Evolutionary conservation across 371 early-diverging fungal genomes (phyloP), one percentile per base, ranked within the genome.

Genomic region (Nosema muscidifuracis): DNA sequence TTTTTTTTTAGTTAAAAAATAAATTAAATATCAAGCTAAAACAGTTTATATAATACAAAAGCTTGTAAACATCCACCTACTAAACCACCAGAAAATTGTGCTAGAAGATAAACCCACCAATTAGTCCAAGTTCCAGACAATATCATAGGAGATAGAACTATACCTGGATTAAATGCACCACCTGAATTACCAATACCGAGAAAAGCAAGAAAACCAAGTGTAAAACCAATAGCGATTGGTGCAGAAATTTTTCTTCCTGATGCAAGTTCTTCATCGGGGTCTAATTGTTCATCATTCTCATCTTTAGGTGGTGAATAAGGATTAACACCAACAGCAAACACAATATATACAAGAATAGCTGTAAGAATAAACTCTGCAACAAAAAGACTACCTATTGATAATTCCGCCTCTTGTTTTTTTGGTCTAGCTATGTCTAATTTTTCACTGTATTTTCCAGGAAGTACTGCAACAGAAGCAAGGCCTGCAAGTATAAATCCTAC

Each of bases 91-190:
- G 82, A 64, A 61, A 87, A 87, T 71, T 88, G 87, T 15, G 81
- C 87, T 28, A 86, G 67, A 85, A 86, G 85, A 74, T 83, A 85
- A 6, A 73, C 62, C 88, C 88, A 89, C 71, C 83, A 82, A 80
- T 86, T 58, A 26, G 26, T 61, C 84, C 86, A 88, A 53, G 81
- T 77, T 20, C 86, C 85, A 26, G 86, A 77, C 28, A 87, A 69
- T 12, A 88, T 60, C 15, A 85, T 85, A 20, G 85, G 86, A 28
- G 86, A 76, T 24, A 77, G 76, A 0, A 84, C 86, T 4, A 88
- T 75, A 12, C 87, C 89, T 0, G 89, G 89, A 81, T 89, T 89
- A 82, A 87, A 89, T 18, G 86, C 87, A 61, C 88, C 88, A 53
- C 89, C 88, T 1, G 87, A 87, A 10, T 86, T 86, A 24, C 85